Evolutionary conservation across 202 grass and related monocot species (phyloP).

Genomic region (Musa balbisiana): DNA sequence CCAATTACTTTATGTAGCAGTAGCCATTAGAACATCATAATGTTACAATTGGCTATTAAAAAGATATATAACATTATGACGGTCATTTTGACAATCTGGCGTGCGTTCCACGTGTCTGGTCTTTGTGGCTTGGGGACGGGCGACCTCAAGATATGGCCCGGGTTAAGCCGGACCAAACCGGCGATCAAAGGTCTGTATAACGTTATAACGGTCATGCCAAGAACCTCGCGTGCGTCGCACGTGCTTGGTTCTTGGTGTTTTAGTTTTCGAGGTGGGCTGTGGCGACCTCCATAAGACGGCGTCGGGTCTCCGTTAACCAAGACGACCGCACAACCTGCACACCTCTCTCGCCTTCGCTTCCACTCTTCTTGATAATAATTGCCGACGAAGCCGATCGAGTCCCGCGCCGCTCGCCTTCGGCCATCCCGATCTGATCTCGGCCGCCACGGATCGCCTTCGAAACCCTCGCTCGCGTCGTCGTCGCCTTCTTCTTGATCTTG

Average conservation of each 20-base stretch:
- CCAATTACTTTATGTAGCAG: too few species aligned
- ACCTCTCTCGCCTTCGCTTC: neutral
- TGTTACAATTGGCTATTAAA: too few species aligned
- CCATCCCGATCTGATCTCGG: neutral
- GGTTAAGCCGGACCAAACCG: too few species aligned
- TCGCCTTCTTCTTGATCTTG: constrained; percentile 2
- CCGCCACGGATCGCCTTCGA: neutral
- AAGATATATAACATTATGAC: too few species aligned
- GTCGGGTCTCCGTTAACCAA: neutral
- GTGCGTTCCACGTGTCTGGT: too few species aligned
- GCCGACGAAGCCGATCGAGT: neutral
- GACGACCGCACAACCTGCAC: neutral
- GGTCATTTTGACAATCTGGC: too few species aligned
- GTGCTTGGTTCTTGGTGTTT: neutral
- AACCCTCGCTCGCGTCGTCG: neutral
- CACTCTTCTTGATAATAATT: neutral
- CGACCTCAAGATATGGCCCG: too few species aligned
- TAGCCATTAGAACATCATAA: too few species aligned
- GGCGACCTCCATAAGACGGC: neutral
- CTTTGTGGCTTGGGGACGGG: too few species aligned
- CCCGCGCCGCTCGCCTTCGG: neutral
- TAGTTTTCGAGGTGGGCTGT: neutral
- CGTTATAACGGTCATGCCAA: neutral
- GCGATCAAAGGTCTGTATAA: too few species aligned
- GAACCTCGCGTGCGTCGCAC: neutral